Evolutionary conservation across 225 moss, liverwort and hornwort species (phyloP).

Genomic region (Pseudoscleropodium purum): DNA sequence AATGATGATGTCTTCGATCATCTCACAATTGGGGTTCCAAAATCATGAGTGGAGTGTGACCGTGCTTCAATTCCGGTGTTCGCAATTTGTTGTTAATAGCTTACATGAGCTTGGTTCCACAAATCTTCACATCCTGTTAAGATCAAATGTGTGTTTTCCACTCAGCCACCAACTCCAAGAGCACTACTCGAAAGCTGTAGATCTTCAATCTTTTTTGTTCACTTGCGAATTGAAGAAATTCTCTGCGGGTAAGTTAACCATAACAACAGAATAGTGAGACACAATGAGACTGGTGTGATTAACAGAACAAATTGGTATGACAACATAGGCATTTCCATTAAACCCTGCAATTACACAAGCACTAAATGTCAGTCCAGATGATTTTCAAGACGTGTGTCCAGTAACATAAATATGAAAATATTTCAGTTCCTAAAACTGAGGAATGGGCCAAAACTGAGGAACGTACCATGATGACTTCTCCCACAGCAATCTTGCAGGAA

Average conservation of each 20-base stretch:
- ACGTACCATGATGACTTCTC: not conserved
- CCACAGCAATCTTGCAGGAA: constrained; percentile 13
- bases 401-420: not conserved
- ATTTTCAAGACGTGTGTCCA: not conserved
- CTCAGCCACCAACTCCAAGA: not conserved
- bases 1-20: no score
- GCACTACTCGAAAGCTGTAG: not conserved
- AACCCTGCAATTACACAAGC: not conserved
- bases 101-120: not conserved
- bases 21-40: not conserved
- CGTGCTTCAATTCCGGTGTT: not conserved
- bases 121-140: no score
- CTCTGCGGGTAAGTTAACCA: not conserved
- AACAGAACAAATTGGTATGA: not conserved
- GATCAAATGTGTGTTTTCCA: not conserved
- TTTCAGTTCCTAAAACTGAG: not conserved
- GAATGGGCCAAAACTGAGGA: not conserved
- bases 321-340: not conserved
- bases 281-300: not conserved
- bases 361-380: not conserved
- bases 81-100: not conserved
- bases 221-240: not conserved
- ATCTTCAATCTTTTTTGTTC: not conserved
- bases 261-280: no score
- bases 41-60: not conserved